Percentiles rank a stretch among this genome's conserved stretches.
Evolutionary conservation across 805 yeast genomes (phyloP).

Genomic region (Metschnikowia bowlesiae): DNA sequence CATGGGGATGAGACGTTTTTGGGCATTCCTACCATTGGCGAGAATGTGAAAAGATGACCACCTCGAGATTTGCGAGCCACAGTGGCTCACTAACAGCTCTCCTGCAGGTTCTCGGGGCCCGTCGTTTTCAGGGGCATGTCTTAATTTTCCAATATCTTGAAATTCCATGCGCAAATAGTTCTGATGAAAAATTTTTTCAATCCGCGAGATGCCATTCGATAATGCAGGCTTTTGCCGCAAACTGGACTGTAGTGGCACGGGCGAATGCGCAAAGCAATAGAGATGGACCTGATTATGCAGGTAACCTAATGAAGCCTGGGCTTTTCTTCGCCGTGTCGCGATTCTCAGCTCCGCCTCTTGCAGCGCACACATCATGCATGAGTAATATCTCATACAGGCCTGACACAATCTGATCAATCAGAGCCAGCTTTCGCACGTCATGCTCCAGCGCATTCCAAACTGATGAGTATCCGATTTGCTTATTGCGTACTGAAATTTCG

Average conservation of each 20-base stretch:
- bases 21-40: constrained; percentile 1
- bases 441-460: neutral
- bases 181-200: neutral
- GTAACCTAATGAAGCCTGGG: neutral
- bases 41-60: no score
- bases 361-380: neutral
- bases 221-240: neutral
- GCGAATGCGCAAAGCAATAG: neutral
- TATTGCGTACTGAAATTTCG: no score
- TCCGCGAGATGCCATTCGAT: constrained; percentile 5
- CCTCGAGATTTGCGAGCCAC: neutral
- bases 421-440: neutral
- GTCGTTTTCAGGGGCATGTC: neutral
- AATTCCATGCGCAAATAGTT: neutral
- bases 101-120: neutral
- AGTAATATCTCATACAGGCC: neutral
- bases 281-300: constrained; percentile 4
- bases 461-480: neutral
- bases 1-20: neutral
- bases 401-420: constrained; percentile 1
- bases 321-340: neutral
- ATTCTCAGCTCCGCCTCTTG: neutral
- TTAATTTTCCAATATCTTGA: no score
- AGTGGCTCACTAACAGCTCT: neutral
- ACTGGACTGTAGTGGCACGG: neutral